phyloP scores from a whole-genome alignment of 352 stramenopile genomes.

The Pythium oligandrum region DNA sequence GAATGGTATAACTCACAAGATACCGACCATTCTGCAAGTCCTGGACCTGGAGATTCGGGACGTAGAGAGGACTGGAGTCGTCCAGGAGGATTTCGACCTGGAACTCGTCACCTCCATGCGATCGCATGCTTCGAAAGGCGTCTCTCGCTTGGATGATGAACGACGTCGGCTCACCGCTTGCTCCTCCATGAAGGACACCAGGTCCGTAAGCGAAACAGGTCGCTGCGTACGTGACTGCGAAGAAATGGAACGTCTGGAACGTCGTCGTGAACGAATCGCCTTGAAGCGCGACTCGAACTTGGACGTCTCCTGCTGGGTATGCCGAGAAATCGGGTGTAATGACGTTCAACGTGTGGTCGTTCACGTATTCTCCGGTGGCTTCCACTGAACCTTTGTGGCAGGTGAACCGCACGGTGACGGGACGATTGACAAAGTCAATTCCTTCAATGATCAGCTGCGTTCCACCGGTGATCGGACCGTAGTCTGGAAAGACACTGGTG shows the following conservation, averaged over 20 bases:
- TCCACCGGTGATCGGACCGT: slow-evolving; percentile 91
- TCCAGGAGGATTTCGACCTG: slow-evolving; percentile 56
- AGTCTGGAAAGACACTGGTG: slow-evolving; percentile 82
- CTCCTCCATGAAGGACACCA: slow-evolving; percentile 84
- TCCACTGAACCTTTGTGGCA: slow-evolving; percentile 90
- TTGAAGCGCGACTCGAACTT: slow-evolving; percentile 90
- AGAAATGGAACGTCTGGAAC: slow-evolving; percentile 91
- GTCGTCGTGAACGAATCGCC: slow-evolving; percentile 94
- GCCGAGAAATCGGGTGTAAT: slow-evolving; percentile 89
- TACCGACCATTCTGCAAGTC: slow-evolving; percentile 94
- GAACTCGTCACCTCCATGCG: slow-evolving; percentile 93
- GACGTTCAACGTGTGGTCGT: slow-evolving; percentile 87
- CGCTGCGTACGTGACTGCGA: slow-evolving; percentile 86
- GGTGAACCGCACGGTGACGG: slow-evolving; percentile 87
- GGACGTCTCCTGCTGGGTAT: slow-evolving; percentile 79
- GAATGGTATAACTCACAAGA: slow-evolving; percentile 87
- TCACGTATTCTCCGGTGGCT: slow-evolving; percentile 82
- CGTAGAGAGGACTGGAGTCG: slow-evolving; percentile 40
- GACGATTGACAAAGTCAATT: slow-evolving; percentile 89
- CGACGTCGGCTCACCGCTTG: slow-evolving; percentile 60
- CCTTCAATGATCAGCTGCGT: slow-evolving; percentile 85
- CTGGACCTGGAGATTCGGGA: slow-evolving; percentile 57
- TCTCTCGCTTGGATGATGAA: slow-evolving; percentile 88
- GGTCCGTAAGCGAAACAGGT: slow-evolving; percentile 92
- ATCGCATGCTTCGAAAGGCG: slow-evolving; percentile 65